phyloP scores from a whole-genome alignment of 352 stramenopile genomes.

The Aphanomyces invadans region DNA sequence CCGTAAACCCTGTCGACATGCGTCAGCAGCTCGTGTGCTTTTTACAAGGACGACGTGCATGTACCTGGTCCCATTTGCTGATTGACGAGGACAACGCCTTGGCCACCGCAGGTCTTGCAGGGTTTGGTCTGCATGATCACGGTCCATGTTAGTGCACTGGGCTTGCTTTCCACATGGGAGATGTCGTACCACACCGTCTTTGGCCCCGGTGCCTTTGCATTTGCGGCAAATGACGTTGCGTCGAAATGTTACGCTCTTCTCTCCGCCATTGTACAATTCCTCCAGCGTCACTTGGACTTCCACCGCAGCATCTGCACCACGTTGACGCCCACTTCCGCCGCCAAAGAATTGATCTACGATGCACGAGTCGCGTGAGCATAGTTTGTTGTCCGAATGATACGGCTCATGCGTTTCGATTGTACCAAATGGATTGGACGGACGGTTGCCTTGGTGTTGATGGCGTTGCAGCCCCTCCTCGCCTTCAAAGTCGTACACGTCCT shows the following conservation, averaged over 20 bases:
- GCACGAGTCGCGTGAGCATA: too few relatives aligned
- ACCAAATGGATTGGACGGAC: conserved; percentile 53
- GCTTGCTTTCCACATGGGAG: too few relatives aligned
- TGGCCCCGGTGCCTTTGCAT: conserved; percentile 69
- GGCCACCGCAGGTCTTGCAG: conserved; percentile 64
- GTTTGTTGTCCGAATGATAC: too few relatives aligned
- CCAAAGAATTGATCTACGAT: conserved; percentile 64
- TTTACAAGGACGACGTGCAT: background rate
- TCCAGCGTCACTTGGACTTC: conserved; percentile 75
- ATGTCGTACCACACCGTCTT: conserved; percentile 73
- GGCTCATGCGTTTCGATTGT: background rate
- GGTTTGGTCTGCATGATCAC: conserved; percentile 36
- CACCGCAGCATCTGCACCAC: conserved; percentile 64
- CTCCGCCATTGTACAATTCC: conserved; percentile 76
- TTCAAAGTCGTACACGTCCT: conserved; percentile 89
- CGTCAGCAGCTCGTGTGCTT: background rate
- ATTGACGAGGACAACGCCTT: conserved; percentile 67
- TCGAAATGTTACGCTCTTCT: conserved; percentile 60
- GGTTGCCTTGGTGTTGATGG: conserved; percentile 47
- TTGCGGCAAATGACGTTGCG: conserved; percentile 81
- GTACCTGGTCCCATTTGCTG: conserved; percentile 65
- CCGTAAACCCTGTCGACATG: conserved; percentile 48
- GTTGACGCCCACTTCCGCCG: conserved; percentile 52
- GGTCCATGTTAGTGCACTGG: too few relatives aligned
- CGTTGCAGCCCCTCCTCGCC: conserved; percentile 81